phyloP scores from a whole-genome alignment of 371 early-diverging fungal species.

The Circinella minor region DNA sequence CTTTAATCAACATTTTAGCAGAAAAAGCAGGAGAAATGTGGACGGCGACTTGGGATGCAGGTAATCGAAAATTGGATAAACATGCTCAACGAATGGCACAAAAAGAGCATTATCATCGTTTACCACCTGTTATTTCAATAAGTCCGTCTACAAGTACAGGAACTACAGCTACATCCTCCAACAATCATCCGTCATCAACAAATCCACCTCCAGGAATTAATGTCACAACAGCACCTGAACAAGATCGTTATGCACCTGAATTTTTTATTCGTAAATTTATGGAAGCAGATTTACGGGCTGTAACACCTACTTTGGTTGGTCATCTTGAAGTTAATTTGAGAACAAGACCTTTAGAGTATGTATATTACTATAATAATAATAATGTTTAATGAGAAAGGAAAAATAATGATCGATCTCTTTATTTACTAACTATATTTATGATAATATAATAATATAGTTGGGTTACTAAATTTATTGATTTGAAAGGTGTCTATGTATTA shows the following conservation, averaged over 20 bases:
- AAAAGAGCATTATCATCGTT: conserved; percentile 7
- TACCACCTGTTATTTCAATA: neutral
- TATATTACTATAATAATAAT: neutral
- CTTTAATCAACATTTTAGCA: conserved; percentile 42
- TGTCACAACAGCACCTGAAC: conserved; percentile 19
- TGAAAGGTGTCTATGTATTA: conserved; percentile 66
- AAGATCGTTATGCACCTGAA: conserved; percentile 45
- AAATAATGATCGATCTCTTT: neutral
- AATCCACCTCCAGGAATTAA: conserved; percentile 16
- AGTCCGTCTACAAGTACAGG: conserved; percentile 6
- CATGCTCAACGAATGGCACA: conserved; percentile 28
- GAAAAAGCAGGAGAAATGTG: conserved; percentile 54
- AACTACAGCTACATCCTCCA: neutral
- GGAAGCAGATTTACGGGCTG: conserved; percentile 47
- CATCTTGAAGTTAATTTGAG: conserved; percentile 51
- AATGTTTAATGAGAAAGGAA: neutral
- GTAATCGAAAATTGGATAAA: conserved; percentile 44
- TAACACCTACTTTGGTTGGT: conserved; percentile 41
- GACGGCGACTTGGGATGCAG: conserved; percentile 43
- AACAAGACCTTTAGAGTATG: conserved; percentile 49
- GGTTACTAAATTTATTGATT: conserved; percentile 66
- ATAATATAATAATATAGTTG: conserved; percentile 32
- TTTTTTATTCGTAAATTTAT: conserved; percentile 50
- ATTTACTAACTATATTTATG: conserved; percentile 7
- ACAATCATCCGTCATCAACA: neutral